A percentile compares a stretch with the other conserved stretches of the same genome.
phyloP scores from a whole-genome alignment of 2,329 filamentous ascomycete species.

The Aspergillus ochraceus region DNA sequence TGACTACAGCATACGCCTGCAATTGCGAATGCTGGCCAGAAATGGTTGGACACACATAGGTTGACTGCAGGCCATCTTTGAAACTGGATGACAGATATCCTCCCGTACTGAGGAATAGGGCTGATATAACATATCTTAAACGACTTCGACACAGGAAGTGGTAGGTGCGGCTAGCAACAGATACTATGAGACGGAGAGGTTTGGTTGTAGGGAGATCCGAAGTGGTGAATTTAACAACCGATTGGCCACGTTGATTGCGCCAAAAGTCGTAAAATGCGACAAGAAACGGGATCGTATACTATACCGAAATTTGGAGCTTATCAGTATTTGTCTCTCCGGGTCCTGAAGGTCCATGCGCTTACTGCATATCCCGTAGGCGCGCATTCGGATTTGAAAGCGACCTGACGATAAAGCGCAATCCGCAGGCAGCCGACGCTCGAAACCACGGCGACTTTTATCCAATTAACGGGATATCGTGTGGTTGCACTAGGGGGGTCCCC shows the following conservation, averaged over 20 bases:
- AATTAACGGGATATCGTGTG: conserved; percentile 19
- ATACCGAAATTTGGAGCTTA: conserved; percentile 13
- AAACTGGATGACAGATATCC: conserved; percentile 39
- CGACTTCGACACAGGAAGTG: conserved; percentile 33
- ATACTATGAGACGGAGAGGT: conserved; percentile 15
- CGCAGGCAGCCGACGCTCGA: conserved; percentile 29
- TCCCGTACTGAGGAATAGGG: conserved; percentile 39
- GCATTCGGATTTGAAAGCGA: conserved; percentile 47
- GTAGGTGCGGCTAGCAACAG: conserved; percentile 33
- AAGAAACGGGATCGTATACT: conserved; percentile 43
- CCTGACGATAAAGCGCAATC: conserved; percentile 42
- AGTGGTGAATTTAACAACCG: conserved; percentile 18
- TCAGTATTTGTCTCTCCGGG: conserved; percentile 1
- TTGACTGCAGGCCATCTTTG: conserved; percentile 41
- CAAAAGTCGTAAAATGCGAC: conserved; percentile 44
- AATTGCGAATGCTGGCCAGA: conserved; percentile 35
- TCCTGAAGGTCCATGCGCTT: conserved; percentile 15
- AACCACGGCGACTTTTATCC: conserved; percentile 23
- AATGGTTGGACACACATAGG: conserved; percentile 51
- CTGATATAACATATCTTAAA: conserved; percentile 40
- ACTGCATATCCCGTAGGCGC: conserved; percentile 35
- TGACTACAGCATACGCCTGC: conserved; percentile 39
- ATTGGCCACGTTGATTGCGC: conserved; percentile 28
- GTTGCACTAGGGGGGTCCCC: conserved; percentile 5
- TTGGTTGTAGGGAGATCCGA: conserved; percentile 19